Conservation (phyloP, 805 yeast genomes). For the Zygotorulaspora chibaensis region DNA sequence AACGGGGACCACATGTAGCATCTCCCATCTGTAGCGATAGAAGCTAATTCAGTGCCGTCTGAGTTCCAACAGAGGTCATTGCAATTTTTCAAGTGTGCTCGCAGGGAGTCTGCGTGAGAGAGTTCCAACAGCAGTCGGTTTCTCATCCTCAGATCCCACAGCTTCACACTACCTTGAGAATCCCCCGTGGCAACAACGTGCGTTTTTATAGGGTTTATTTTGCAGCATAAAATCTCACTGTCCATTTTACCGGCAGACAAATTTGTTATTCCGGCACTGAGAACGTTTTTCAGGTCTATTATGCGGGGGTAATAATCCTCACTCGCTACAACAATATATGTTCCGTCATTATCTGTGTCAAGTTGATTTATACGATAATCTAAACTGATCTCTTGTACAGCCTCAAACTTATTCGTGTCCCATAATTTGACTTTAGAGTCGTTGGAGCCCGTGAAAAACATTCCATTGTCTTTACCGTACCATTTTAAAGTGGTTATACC, state of each 20-base stretch:
- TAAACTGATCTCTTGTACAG: conserved; percentile 62
- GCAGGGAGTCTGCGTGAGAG: conserved; percentile 24
- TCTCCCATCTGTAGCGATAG: conserved; percentile 78
- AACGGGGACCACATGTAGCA: conserved; percentile 61
- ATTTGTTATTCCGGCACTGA: conserved; percentile 69
- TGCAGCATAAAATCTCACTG: conserved; percentile 39
- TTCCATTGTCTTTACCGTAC: conserved; percentile 88
- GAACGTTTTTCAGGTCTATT: conserved; percentile 66
- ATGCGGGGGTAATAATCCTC: conserved; percentile 68
- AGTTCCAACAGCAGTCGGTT: conserved; percentile 26
- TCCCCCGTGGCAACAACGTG: conserved; percentile 75
- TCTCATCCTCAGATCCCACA: conserved; percentile 74
- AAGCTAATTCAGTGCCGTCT: conserved; percentile 55
- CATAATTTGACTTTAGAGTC: conserved; percentile 74
- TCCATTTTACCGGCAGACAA: conserved; percentile 55
- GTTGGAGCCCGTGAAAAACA: conserved; percentile 78
- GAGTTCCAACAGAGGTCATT: conserved; percentile 78
- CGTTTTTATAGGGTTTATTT: conserved; percentile 69
- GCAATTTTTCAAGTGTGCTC: conserved; percentile 74
- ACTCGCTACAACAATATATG: conserved; percentile 60
- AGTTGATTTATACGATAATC: conserved; percentile 61
- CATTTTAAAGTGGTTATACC: conserved; percentile 74
- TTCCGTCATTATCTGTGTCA: conserved; percentile 46
- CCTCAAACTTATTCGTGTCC: conserved; percentile 67
- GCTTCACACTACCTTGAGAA: conserved; percentile 67